Evolutionary conservation across 2,329 filamentous ascomycete genomes (phyloP).

Genomic region (Ustilaginoidea virens): DNA sequence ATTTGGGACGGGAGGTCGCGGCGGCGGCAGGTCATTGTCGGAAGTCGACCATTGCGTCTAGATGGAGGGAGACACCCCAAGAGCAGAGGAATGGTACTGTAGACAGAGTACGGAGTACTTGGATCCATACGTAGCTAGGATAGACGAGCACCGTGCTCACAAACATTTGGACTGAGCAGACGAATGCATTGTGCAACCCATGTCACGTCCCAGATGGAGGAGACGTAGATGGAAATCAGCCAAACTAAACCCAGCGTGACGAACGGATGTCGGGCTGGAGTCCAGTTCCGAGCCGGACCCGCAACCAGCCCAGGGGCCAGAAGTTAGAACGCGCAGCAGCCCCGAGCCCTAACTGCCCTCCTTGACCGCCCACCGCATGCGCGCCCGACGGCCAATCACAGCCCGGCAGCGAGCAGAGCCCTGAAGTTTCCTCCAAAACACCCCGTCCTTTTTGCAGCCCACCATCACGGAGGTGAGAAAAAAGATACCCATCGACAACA

Average conservation of each 20-base stretch:
- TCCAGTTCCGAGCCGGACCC: too few species aligned
- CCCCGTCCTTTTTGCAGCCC: constrained; percentile 10
- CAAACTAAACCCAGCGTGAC: too few species aligned
- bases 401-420: constrained; percentile 9
- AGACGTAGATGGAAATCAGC: too few species aligned
- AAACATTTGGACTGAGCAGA: background rate
- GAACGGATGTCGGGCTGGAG: too few species aligned
- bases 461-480: constrained; percentile 18
- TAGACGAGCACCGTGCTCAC: constrained; percentile 9
- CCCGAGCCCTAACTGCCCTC: constrained; percentile 28
- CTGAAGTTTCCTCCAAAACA: constrained; percentile 14
- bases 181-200: background rate
- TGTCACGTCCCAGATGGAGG: too few species aligned
- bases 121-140: constrained; percentile 5
- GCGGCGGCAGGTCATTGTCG: too few species aligned
- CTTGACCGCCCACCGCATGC: constrained; percentile 20
- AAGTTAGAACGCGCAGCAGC: background rate
- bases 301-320: too few species aligned
- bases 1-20: too few species aligned
- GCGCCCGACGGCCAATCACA: constrained; percentile 5
- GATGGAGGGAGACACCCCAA: too few species aligned
- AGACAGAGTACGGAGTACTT: background rate
- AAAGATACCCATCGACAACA: constrained; percentile 19
- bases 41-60: too few species aligned
- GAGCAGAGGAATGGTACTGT: background rate